Evolutionary conservation across 2,329 filamentous ascomycete species (phyloP), one percentile per base, ranked within the genome.

Genomic region (Colletotrichum sp.): DNA sequence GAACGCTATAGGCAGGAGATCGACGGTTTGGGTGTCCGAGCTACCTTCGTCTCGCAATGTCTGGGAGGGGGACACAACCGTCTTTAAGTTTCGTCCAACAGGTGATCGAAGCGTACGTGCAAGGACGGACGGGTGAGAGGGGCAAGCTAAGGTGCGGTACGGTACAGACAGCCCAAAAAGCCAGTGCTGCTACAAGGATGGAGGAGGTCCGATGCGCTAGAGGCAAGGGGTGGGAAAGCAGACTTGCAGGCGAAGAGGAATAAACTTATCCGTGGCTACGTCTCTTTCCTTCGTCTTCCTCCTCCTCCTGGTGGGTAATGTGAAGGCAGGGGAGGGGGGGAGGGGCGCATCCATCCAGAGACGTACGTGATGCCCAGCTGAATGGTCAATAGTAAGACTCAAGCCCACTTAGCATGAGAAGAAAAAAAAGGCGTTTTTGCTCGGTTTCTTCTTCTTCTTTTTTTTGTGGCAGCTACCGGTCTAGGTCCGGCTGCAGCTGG

Each of bases 21-120:
- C 34, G 32, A 69, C 74, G 70, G 74, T 57, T 36, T 69, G 36
- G 34, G 60, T 74, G 70, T 74, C 74, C 71, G 70, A 76, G 74
- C 74, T 74, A 66, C 70, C 44, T 64, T 60, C 55, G 70, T 76
- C 70, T 74, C 70, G 65, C 59, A 76, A 69, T 39, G 70, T 74
- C 70, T 76, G 65, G 57, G 70, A 69, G 59, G 74, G 32, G 63
- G 69, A 76, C 57, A 69, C 30, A 66, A 66, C 34, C 64, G 65
- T 73, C 71, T 74, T 74, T 65, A 65, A 65, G 74, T 69, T 76
- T 69, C 71, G 74, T 74, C 70, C 74, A 74, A 66, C 70, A 76
- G 70, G 70, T 69, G 71, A 69, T 60, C 59, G 74, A 74, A 74
- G 74, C 64, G 70, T 75, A 32, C 34, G 72, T 73, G 70, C 70